Conservation (phyloP, 768 basidiomycete genomes). For the Podaxis sp. region DNA sequence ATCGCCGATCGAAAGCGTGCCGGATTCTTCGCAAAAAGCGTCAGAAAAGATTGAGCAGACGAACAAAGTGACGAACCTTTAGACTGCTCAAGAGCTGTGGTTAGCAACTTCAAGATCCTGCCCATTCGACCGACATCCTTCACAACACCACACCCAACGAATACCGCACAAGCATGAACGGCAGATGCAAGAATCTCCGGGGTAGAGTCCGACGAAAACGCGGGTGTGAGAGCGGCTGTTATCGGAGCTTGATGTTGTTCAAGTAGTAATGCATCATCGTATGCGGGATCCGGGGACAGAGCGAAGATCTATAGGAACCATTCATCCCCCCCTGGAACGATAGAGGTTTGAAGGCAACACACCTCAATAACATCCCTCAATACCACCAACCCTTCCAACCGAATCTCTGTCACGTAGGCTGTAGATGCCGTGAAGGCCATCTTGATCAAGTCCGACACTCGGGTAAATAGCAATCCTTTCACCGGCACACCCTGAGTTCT, state of each 20-base stretch:
- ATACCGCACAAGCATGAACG: slow-evolving; percentile 89
- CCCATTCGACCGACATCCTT: slow-evolving; percentile 92
- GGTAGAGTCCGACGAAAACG: slow-evolving; percentile 92
- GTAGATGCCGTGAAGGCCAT: slow-evolving; percentile 99
- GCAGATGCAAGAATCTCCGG: slow-evolving; percentile 94
- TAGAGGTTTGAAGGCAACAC: not conserved
- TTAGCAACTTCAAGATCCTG: slow-evolving; percentile 85
- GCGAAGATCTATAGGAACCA: slow-evolving; percentile 69
- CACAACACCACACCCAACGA: slow-evolving; percentile 92
- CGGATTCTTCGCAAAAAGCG: slow-evolving; percentile 52
- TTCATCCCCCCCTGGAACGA: slow-evolving; percentile 7
- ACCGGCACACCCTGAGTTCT: slow-evolving; percentile 51
- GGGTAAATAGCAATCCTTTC: slow-evolving; percentile 66
- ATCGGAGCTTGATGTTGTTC: slow-evolving; percentile 99
- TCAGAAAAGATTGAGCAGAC: not conserved
- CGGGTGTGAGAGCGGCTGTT: slow-evolving; percentile 93
- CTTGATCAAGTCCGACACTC: slow-evolving; percentile 89
- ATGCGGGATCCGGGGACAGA: slow-evolving; percentile 84
- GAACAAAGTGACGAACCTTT: slow-evolving; percentile 52
- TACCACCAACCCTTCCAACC: slow-evolving; percentile 85
- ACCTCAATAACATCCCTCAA: slow-evolving; percentile 92
- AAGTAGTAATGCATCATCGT: slow-evolving; percentile 81
- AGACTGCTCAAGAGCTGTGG: slow-evolving; percentile 83
- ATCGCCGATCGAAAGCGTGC: slow-evolving; percentile 82
- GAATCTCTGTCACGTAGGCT: slow-evolving; percentile 93